Evolutionary conservation across 768 basidiomycete species (phyloP), one percentile per base, ranked within the genome.

Genomic region (Suillus hirtellus): DNA sequence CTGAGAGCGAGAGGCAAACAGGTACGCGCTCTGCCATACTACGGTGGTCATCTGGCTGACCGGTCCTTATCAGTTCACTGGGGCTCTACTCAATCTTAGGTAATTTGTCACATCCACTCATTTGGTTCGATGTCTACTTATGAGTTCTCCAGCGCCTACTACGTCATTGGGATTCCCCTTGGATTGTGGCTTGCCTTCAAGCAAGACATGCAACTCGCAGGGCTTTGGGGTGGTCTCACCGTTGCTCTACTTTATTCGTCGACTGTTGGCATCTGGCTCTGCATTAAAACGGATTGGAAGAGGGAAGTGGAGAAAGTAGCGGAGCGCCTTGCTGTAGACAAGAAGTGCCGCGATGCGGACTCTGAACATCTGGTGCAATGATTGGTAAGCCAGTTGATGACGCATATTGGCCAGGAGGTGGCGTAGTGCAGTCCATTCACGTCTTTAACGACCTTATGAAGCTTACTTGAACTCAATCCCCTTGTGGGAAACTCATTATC

Each of bases 201-300:
- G 63, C 74, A 71, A 7, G 71, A 82, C 55, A 80, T 88, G 74
- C 83, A 82, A 2, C 79, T 97, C 31, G 80, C 82, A 38, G 95
- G 95, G 0, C 79, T 97, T 6, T 97, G 95, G 95, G 80, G 89
- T 58, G 95, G 95, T 19, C 78, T 96, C n/a, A 90, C 89, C 0
- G 70, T 88, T 14, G 72, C 73, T 14, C 42, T 91, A n/a, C 75
- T 89, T 11, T 89, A 87, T 69, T 81, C 79, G 60, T 77, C 87
- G 1, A 71, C 80, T 2, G 66, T 84, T 31, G 85, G 86, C 9
- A 81, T 84, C 1, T 78, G 77, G 68, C 66, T 90, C 3, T 84
- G 79, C 61, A 38, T 89, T 7, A 71, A 73, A n/a, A 84, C 88
- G 6, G 82, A 92, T 73, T 92, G 90, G 90, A 71, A 83, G 5